Conservation (phyloP, 805 yeast species). For the Wickerhamiella spandovensis region DNA sequence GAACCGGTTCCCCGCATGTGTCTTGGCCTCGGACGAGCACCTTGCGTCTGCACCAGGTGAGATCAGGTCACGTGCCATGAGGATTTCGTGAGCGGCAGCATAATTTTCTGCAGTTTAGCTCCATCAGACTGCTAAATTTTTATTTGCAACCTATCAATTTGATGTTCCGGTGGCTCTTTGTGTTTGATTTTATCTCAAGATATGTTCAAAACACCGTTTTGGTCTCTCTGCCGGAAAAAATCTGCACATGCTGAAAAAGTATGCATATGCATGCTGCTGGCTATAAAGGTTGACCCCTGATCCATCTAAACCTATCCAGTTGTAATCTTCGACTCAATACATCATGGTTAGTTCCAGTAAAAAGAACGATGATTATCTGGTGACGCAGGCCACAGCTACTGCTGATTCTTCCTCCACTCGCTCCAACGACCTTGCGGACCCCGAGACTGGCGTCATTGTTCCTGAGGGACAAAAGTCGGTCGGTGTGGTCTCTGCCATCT, state of each 20-base stretch:
- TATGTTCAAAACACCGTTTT: neutral
- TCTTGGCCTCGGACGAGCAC: neutral
- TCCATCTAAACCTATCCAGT: neutral
- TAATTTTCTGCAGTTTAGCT: neutral
- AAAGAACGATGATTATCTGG: neutral
- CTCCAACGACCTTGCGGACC: neutral
- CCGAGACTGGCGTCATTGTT: constrained; percentile 1
- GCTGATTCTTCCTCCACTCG: neutral
- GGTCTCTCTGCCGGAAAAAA: neutral
- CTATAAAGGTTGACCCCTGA: neutral
- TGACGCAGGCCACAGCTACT: neutral
- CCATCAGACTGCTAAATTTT: neutral
- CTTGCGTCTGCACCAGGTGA: neutral
- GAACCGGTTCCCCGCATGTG: neutral
- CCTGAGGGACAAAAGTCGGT: constrained; percentile 13
- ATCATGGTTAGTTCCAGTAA: neutral
- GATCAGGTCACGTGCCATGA: neutral
- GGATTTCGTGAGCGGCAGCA: neutral
- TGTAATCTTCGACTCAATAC: neutral
- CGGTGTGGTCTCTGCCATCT: constrained; percentile 47
- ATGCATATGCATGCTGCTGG: neutral
- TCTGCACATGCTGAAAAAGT: neutral
- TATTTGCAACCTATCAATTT: neutral
- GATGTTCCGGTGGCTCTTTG: too few species aligned
- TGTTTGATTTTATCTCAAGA: neutral